A percentile compares a stretch with the other conserved stretches of the same genome.
Conservation (phyloP, 1,284 basidiomycete genomes). For the Tilletia walkeri region DNA sequence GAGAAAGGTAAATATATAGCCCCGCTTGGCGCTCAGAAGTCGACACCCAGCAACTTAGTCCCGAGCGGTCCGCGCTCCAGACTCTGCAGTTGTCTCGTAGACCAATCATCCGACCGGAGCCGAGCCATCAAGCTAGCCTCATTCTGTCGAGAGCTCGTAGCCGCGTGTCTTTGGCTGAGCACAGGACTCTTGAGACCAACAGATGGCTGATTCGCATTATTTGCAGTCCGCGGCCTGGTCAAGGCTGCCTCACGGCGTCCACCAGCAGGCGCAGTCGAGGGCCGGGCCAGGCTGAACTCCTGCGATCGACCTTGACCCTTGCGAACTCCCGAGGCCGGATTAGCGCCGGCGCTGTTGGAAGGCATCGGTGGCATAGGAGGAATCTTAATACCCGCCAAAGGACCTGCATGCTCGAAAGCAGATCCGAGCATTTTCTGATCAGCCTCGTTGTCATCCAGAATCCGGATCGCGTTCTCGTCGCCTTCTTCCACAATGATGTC, state of each 20-base stretch:
- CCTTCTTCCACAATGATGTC: constrained; percentile 34
- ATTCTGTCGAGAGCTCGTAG: constrained; percentile 23
- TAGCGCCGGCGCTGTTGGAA: constrained; percentile 18
- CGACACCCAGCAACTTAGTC: constrained; percentile 35
- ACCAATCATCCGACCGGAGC: constrained; percentile 41
- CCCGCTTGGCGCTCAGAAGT: constrained; percentile 25
- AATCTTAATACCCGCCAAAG: constrained; percentile 2
- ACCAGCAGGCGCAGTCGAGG: constrained; percentile 35
- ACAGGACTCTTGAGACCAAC: constrained; percentile 9
- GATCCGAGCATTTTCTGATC: background rate
- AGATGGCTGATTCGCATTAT: constrained; percentile 8
- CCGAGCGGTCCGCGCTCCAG: constrained; percentile 38
- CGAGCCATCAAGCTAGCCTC: constrained; percentile 29
- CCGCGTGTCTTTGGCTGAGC: constrained; percentile 21
- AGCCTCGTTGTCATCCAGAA: constrained; percentile 5
- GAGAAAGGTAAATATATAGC: background rate
- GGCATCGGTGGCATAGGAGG: constrained; percentile 20
- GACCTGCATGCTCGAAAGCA: constrained; percentile 1
- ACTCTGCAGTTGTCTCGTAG: constrained; percentile 37
- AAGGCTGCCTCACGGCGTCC: constrained; percentile 20
- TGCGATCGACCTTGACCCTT: constrained; percentile 6
- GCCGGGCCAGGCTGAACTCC: constrained; percentile 21
- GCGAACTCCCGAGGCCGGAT: constrained; percentile 17
- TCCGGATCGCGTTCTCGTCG: constrained; percentile 15
- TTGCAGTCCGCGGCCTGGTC: constrained; percentile 12